These are phyloP conservation scores for Amaranthus hypochondriacus DNA, from an alignment of 148 eudicot species.

Conservation along the genomic window DNA sequence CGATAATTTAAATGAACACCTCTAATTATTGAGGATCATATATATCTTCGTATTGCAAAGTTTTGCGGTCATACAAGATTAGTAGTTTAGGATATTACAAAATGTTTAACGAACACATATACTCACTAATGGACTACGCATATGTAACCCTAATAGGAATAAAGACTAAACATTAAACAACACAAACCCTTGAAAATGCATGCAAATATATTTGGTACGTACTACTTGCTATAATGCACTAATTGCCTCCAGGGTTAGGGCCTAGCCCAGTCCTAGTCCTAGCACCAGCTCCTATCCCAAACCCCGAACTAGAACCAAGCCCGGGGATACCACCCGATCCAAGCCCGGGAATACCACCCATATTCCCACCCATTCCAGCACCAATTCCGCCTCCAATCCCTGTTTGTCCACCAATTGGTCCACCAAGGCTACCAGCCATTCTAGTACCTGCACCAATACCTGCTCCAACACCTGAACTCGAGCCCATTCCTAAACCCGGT, in stretches of 20 bases:
- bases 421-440: constrained; percentile 9
- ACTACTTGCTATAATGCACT: constrained; percentile 1
- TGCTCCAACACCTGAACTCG: not conserved
- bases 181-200: not conserved
- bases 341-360: not conserved
- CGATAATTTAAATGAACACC: no score
- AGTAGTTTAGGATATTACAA: no score
- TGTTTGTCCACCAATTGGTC: constrained; percentile 2
- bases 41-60: no score
- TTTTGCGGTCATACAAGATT: no score
- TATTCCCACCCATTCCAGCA: constrained; percentile 5
- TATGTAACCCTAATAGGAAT: no score
- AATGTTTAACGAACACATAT: no score
- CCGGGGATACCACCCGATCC: constrained; percentile 3
- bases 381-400: not conserved
- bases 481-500: constrained; percentile 7
- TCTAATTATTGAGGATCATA: no score
- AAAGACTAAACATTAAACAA: not conserved
- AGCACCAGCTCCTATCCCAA: constrained; percentile 5
- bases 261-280: constrained; percentile 1
- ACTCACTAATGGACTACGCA: no score
- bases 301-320: not conserved
- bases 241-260: constrained; percentile 7
- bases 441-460: constrained; percentile 24
- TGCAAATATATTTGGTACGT: not conserved